Base-by-base conservation (phyloP, 768 basidiomycete species). In the Mycena indigotica region DNA sequence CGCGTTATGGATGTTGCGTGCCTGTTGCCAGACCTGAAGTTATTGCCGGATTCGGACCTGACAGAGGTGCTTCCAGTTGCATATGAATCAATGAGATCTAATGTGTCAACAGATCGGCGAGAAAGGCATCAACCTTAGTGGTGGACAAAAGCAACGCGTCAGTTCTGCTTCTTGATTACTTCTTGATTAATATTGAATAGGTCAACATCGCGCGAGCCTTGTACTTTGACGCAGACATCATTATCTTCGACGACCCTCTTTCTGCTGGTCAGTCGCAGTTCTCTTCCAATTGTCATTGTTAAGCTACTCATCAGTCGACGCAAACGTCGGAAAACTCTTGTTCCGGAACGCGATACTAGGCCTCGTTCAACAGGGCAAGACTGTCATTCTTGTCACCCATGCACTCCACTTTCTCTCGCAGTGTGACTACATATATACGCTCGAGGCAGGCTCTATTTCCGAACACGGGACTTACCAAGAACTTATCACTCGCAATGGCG, bases 381-480 rank as follows among this genome's bases (percentile, higher is more conserved):
- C 95, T 8, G 82, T 91, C 28, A 78, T 98, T 45, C 84, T 98
- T 50, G 93, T 96, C 45, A 98, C 95, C 0, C 93, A 96, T 65
- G 93, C 91, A 1, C 79, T 96, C 8, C 93, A 96, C 72, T 91
- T 95, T 76, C 81, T 98, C 26, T 89, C 91, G 1, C 79, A 89
- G 55, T 91, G 92, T 24, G 93, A 96, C 70, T 91, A 91, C 67
- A 88, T 98, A 67, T 86, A 87, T 66, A 86, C 87, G 28, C 73
- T 98, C 52, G 80, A 81, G 10, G 85, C 93, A 39, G 94, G 95
- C 46, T 13, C 45, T 5, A 3, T 49, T 26, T 5, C 30, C 8
- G 29, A 39, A 28, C 55, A 58, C 12, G 95, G 95, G 2, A 88
- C 91, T 1, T 96, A 90, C 64, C 66, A 74, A 0, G 85, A 90